Evolutionary conservation across 2,329 filamentous ascomycete species (phyloP).

Genomic region (Monosporascus sp.): DNA sequence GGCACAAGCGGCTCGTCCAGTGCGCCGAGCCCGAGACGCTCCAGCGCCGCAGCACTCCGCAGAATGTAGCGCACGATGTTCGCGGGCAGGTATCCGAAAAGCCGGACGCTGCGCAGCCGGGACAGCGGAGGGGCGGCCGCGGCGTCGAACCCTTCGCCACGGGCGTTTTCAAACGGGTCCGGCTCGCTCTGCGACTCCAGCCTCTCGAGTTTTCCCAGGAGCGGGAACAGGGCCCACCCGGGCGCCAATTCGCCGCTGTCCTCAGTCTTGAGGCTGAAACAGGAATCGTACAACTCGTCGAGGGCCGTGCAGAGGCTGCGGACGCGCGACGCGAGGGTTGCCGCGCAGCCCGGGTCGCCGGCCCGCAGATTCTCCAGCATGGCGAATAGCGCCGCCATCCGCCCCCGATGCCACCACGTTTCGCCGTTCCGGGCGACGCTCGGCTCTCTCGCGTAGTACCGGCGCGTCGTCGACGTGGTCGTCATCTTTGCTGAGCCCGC

Average conservation of each 20-base stretch:
- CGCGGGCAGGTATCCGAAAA: neutral
- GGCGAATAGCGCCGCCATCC: too few species aligned
- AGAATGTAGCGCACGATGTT: neutral
- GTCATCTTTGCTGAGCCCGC: too few species aligned
- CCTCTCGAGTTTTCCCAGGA: neutral
- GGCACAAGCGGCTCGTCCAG: neutral
- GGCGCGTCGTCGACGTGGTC: too few species aligned
- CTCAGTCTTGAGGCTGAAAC: neutral
- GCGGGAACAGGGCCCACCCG: neutral
- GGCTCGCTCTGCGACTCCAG: neutral
- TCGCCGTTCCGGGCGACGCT: too few species aligned
- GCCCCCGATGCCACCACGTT: neutral
- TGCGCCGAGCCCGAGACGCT: neutral
- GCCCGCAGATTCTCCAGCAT: too few species aligned
- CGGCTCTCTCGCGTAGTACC: too few species aligned
- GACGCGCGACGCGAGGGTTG: neutral
- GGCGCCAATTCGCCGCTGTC: neutral
- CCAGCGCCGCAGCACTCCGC: neutral
- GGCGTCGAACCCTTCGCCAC: neutral
- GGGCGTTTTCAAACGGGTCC: neutral
- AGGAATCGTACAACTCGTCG: neutral
- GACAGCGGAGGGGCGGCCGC: neutral
- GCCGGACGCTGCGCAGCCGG: neutral
- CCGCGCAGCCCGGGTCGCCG: neutral
- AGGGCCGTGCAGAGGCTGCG: neutral